Evolutionary conservation across 2,329 filamentous ascomycete species (phyloP), one percentile per base, ranked within the genome.

Genomic region (Exophiala mesophila): DNA sequence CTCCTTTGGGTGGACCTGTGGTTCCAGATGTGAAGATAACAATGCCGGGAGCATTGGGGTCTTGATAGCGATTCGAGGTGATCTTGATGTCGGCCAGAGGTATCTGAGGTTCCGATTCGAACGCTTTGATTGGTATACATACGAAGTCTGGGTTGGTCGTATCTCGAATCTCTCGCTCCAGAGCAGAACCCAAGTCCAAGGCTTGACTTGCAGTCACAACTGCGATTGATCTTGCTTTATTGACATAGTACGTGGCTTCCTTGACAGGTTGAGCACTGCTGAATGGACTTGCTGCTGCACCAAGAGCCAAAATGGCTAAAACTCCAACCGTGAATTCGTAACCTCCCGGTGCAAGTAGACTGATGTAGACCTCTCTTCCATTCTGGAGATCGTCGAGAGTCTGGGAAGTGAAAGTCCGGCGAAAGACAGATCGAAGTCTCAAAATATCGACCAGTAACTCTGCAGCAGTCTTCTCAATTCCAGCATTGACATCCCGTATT

Each of bases 321-420:
- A 64, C 59, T 3, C 55, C 60, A n/a, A 63, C 61, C 2, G 59
- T 53, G 28, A 63, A 64, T 32, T 64, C 61, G 49, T 64, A 64
- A 0, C 62, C 62, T 13, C 61, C 61, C 0, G 60, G 59, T 1
- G 58, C 59, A 5, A 64, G 34, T 10, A 64, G 17, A 13, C 57
- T 60, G 41, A 64, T 56, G 44, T 55, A 62, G 8, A 63, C 58
- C 36, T 63, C 61, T n/a, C 56, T 45, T 15, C 59, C 57, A 6
- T 50, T 36, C 3, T 44, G 36, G 10, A 64, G 38, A 9, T 58
- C 53, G 13, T 51, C 39, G 15, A 55, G 20, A 2, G 40, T 48
- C 2, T 46, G 40, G 20, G 50, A 49, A 5, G 46, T 49, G 17
- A 56, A 41, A 3, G 6, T 47, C 5, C 36, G 32, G 9, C 44